These are phyloP conservation scores for Aureobasidium sp. DNA, from an alignment of 2,329 filamentous ascomycete species.

Conservation along the genomic window DNA sequence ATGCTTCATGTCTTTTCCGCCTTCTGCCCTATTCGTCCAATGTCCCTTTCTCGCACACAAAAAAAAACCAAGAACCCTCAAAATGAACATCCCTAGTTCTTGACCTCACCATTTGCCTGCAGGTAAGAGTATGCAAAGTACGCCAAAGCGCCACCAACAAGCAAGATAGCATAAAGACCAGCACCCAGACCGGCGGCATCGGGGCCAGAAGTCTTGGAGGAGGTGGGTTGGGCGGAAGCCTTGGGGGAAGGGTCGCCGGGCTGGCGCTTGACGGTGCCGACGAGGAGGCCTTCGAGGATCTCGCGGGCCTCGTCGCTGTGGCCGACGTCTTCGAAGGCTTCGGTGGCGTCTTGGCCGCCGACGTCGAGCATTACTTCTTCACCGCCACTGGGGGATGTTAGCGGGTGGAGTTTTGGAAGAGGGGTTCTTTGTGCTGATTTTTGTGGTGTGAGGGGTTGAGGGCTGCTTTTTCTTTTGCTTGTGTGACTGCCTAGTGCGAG, in stretches of 20 bases:
- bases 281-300: constrained; percentile 70
- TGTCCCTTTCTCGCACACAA: neutral
- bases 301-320: constrained; percentile 98
- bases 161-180: constrained; percentile 72
- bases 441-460: neutral
- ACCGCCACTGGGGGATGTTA: constrained; percentile 61
- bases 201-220: constrained; percentile 45
- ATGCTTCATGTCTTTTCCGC: neutral
- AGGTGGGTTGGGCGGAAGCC: constrained; percentile 43
- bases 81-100: neutral
- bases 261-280: constrained; percentile 75
- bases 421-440: neutral
- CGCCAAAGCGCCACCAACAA: constrained; percentile 68
- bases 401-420: neutral
- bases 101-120: constrained; percentile 38
- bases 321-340: constrained; percentile 98
- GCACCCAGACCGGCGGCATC: constrained; percentile 55
- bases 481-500: neutral
- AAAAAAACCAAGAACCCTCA: neutral
- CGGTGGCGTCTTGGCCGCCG: constrained; percentile 89
- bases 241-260: constrained; percentile 73
- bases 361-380: constrained; percentile 98
- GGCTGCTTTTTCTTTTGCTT: neutral
- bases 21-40: neutral
- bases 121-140: constrained; percentile 84